These are phyloP conservation scores for Paramarasmius palmivorus DNA, from an alignment of 1,284 basidiomycete species.

Conservation along the genomic window DNA sequence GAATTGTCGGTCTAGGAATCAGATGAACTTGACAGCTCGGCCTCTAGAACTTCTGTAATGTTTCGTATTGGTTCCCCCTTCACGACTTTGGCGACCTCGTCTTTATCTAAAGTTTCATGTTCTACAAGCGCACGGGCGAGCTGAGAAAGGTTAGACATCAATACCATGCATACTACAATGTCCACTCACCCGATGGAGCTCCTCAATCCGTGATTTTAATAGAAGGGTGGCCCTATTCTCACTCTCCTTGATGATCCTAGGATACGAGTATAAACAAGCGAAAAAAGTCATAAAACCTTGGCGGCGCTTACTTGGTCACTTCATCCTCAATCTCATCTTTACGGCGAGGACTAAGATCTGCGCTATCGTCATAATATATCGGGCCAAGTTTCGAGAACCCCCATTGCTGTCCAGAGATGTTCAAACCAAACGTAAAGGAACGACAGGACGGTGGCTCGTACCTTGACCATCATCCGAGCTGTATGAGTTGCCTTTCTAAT, in stretches of 20 bases:
- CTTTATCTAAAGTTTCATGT: constrained; percentile 88
- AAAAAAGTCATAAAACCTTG: constrained; percentile 5
- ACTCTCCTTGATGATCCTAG: constrained; percentile 73
- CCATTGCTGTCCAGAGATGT: constrained; percentile 51
- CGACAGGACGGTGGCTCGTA: constrained; percentile 25
- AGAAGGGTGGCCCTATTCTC: constrained; percentile 71
- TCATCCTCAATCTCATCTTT: constrained; percentile 85
- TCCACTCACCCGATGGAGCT: constrained; percentile 75
- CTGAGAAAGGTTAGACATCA: constrained; percentile 36
- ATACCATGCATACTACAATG: constrained; percentile 12
- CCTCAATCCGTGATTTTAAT: constrained; percentile 71
- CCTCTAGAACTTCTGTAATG: constrained; percentile 62
- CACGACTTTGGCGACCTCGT: constrained; percentile 86
- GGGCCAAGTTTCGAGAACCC: constrained; percentile 90
- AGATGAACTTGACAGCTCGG: constrained; percentile 42
- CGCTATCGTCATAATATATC: constrained; percentile 75
- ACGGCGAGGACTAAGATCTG: constrained; percentile 71
- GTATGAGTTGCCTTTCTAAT: constrained; percentile 77
- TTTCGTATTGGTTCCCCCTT: constrained; percentile 76
- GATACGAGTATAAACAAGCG: constrained; percentile 2
- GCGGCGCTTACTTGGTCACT: constrained; percentile 65
- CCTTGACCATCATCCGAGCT: constrained; percentile 89
- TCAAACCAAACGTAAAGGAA: not conserved
- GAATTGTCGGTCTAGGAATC: constrained; percentile 20
- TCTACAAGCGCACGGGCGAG: constrained; percentile 88